Evolutionary conservation across 331 rosid genomes (phyloP).

Genomic region (Acacia concinna): DNA sequence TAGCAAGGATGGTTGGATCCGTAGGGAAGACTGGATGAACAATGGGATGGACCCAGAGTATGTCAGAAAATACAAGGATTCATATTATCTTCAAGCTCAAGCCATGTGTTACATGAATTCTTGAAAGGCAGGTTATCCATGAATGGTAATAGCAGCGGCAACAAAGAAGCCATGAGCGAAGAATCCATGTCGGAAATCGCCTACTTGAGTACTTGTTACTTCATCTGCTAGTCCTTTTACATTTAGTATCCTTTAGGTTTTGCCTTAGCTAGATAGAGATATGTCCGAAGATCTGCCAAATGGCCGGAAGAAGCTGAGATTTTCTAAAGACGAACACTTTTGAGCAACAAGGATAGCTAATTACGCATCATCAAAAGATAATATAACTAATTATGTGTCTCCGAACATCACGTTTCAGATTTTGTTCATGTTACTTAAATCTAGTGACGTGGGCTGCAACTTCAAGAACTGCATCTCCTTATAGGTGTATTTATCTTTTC

Average conservation of each 20-base stretch:
- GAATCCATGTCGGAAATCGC: background rate
- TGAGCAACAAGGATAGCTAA: background rate
- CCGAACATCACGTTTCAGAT: background rate
- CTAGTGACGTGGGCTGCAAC: background rate
- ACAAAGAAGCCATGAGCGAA: background rate
- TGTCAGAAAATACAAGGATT: conserved; percentile 90
- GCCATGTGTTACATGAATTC: conserved; percentile 91
- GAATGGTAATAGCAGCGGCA: background rate
- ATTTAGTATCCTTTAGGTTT: background rate
- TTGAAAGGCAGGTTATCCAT: conserved; percentile 24
- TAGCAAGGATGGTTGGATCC: conserved; percentile 90
- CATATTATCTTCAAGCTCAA: conserved; percentile 86
- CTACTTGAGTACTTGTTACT: background rate
- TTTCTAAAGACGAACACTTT: background rate
- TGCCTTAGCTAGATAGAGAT: background rate
- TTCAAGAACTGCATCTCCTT: background rate
- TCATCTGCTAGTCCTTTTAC: background rate
- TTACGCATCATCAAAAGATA: too few species aligned
- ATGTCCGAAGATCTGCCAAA: background rate
- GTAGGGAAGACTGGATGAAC: conserved; percentile 83
- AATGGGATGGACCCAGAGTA: conserved; percentile 67
- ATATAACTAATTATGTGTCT: background rate
- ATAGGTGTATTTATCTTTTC: background rate
- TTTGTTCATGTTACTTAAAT: background rate
- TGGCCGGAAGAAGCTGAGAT: background rate